phyloP scores from a whole-genome alignment of 208 protist species.

The Trypanosomatidae sp. region DNA sequence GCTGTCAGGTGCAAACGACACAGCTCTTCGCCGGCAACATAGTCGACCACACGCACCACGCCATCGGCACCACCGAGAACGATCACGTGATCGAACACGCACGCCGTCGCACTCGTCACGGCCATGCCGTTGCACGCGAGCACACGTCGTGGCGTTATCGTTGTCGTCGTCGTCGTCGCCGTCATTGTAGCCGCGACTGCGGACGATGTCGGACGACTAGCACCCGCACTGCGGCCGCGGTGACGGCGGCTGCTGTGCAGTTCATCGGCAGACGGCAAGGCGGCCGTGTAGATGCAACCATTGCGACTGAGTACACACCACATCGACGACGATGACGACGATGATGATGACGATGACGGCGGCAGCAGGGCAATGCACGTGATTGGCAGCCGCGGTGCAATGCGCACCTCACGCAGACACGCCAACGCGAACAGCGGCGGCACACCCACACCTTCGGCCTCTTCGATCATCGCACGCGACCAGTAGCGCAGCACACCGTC shows the following conservation, averaged over 20 bases:
- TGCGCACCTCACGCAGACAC: slow-evolving; percentile 63
- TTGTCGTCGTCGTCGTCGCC: too few species aligned
- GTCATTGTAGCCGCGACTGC: too few species aligned
- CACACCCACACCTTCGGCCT: slow-evolving; percentile 63
- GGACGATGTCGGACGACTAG: too few species aligned
- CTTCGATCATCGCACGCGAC: slow-evolving; percentile 48
- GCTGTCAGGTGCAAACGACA: not conserved
- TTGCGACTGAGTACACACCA: slow-evolving; percentile 83
- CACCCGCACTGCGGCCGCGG: too few species aligned
- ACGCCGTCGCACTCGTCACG: too few species aligned
- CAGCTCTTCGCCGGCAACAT: slow-evolving; percentile 48
- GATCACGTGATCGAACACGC: slow-evolving; percentile 65
- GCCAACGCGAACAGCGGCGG: slow-evolving; percentile 50
- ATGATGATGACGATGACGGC: too few species aligned
- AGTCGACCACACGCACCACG: slow-evolving; percentile 84
- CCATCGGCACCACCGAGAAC: slow-evolving; percentile 88
- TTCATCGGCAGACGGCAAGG: slow-evolving; percentile 11
- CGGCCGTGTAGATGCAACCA: slow-evolving; percentile 31
- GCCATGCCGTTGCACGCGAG: too few species aligned
- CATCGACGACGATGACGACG: slow-evolving; percentile 10
- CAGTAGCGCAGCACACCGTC: slow-evolving; percentile 96
- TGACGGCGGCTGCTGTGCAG: slow-evolving; percentile 1
- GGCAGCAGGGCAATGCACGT: slow-evolving; percentile 44
- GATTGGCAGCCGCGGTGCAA: slow-evolving; percentile 32
- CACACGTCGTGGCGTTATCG: too few species aligned